These are phyloP conservation scores for Suillus lakei DNA, from an alignment of 768 basidiomycete species.

Conservation along the genomic window DNA sequence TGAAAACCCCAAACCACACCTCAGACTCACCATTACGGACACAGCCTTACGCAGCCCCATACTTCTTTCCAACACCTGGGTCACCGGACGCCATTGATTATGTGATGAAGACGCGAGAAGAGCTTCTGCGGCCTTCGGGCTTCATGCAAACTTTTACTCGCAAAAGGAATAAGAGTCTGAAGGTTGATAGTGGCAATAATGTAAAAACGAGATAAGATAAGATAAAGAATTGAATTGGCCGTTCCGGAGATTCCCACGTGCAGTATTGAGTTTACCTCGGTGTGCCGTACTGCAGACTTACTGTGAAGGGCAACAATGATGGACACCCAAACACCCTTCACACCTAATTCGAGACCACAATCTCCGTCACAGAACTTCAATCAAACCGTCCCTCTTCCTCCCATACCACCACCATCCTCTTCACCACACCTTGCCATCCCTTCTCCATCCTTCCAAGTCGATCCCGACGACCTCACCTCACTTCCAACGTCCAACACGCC, in stretches of 20 bases:
- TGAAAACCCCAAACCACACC: slow-evolving; percentile 1
- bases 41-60: slow-evolving; percentile 67
- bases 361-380: slow-evolving; percentile 16
- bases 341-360: slow-evolving; percentile 17
- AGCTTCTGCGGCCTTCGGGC: slow-evolving; percentile 15
- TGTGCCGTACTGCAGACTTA: slow-evolving; percentile 17
- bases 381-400: slow-evolving; percentile 5
- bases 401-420: slow-evolving; percentile 10
- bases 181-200: too few species aligned
- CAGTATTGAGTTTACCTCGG: slow-evolving; percentile 12
- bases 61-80: slow-evolving; percentile 58
- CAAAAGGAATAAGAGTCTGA: slow-evolving; percentile 1
- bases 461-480: slow-evolving; percentile 9
- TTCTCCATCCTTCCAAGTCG: slow-evolving; percentile 5
- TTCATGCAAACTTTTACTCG: background rate
- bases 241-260: slow-evolving; percentile 12
- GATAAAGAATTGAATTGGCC: background rate
- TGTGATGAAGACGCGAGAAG: slow-evolving; percentile 26
- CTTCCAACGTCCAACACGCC: background rate
- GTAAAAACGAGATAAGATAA: too few species aligned
- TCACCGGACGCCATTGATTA: slow-evolving; percentile 41
- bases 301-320: slow-evolving; percentile 17
- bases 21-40: slow-evolving; percentile 43
- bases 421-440: slow-evolving; percentile 5
- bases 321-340: slow-evolving; percentile 19